Evolutionary conservation across 2,329 filamentous ascomycete genomes (phyloP).

Genomic region (Sporothrix protearum): DNA sequence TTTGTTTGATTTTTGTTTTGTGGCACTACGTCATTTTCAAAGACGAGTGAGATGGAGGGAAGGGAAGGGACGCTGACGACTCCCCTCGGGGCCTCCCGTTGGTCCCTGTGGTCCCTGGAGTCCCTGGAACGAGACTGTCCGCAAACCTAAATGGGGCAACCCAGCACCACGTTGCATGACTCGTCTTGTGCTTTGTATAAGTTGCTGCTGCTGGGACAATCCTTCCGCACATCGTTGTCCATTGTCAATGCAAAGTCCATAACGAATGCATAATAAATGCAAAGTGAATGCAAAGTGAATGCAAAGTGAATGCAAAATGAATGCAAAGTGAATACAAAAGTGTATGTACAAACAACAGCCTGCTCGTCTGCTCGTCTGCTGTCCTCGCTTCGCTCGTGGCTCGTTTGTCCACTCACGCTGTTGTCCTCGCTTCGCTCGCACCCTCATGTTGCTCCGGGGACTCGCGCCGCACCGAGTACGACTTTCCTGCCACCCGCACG

Average conservation of each 20-base stretch:
- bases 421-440: neutral
- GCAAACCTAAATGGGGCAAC: neutral
- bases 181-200: too few species aligned
- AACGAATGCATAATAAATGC: too few species aligned
- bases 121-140: neutral
- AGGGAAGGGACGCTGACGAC: neutral
- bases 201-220: too few species aligned
- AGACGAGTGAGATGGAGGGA: neutral
- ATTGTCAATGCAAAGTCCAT: too few species aligned
- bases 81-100: neutral
- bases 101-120: neutral
- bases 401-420: neutral
- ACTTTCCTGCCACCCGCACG: constrained; percentile 18
- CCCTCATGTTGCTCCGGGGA: too few species aligned
- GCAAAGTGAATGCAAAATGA: neutral
- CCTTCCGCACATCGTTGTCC: neutral
- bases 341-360: neutral
- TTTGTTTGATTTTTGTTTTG: neutral
- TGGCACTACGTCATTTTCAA: neutral
- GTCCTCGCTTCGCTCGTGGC: neutral
- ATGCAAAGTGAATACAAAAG: neutral
- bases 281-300: too few species aligned
- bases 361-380: neutral
- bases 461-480: too few species aligned
- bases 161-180: neutral